These are phyloP conservation scores for Cicer judaicum DNA, from an alignment of 306 rosid genomes.

Conservation along the genomic window DNA sequence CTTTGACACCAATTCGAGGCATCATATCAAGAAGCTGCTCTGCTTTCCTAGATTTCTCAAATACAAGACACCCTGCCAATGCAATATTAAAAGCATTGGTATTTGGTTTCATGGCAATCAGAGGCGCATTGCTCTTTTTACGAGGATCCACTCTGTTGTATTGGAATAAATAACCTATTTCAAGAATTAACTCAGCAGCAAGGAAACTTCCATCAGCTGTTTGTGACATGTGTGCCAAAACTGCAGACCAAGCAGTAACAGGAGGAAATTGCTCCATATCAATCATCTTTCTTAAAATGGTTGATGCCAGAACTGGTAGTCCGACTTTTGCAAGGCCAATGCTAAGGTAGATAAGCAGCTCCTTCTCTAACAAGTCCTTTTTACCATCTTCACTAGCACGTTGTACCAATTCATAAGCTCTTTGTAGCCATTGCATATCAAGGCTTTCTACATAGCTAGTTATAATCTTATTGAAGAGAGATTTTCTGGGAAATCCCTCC, in stretches of 20 bases:
- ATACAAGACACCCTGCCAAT: slow-evolving; percentile 78
- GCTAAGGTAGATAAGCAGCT: slow-evolving; percentile 73
- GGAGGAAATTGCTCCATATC: slow-evolving; percentile 69
- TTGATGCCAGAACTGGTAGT: slow-evolving; percentile 69
- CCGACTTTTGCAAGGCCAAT: slow-evolving; percentile 73
- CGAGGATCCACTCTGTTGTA: slow-evolving; percentile 82
- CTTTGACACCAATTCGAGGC: slow-evolving; percentile 80
- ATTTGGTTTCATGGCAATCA: slow-evolving; percentile 80
- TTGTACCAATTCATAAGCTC: slow-evolving; percentile 78
- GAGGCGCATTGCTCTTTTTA: slow-evolving; percentile 71
- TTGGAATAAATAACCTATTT: slow-evolving; percentile 85
- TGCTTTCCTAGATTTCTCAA: slow-evolving; percentile 75
- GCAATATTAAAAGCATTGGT: slow-evolving; percentile 74
- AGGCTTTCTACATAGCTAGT: slow-evolving; percentile 64
- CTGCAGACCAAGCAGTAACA: slow-evolving; percentile 80
- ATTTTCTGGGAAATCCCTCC: slow-evolving; percentile 87
- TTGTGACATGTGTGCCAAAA: slow-evolving; percentile 75
- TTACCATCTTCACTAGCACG: slow-evolving; percentile 62
- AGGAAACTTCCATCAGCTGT: slow-evolving; percentile 81
- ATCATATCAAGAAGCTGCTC: slow-evolving; percentile 87
- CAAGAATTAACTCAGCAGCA: slow-evolving; percentile 82
- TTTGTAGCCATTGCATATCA: slow-evolving; percentile 61
- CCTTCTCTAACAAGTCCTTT: slow-evolving; percentile 71
- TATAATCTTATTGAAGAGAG: slow-evolving; percentile 63
- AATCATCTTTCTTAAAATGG: slow-evolving; percentile 72